These are phyloP conservation scores for Sparassis latifolia DNA, from an alignment of 1,284 basidiomycete genomes.

Conservation along the genomic window DNA sequence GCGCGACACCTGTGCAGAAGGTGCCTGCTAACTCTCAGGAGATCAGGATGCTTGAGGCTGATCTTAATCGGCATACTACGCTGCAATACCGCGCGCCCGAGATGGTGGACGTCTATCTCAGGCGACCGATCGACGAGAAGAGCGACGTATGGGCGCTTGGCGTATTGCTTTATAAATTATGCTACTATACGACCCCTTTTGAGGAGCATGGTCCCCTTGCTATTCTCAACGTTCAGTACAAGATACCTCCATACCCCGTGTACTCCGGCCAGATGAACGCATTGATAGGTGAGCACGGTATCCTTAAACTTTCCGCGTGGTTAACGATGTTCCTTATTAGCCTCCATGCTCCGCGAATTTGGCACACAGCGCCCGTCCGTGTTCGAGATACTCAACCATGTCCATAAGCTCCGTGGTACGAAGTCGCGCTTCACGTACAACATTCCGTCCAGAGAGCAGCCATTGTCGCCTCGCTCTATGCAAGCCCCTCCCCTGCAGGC, in stretches of 20 bases:
- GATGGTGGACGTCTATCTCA: constrained; percentile 90
- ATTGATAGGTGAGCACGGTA: constrained; percentile 71
- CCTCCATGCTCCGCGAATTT: constrained; percentile 84
- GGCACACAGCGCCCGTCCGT: constrained; percentile 76
- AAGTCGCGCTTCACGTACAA: constrained; percentile 72
- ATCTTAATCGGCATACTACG: constrained; percentile 93
- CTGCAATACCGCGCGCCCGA: constrained; percentile 96
- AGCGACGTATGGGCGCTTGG: constrained; percentile 81
- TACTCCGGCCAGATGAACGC: constrained; percentile 86
- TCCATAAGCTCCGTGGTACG: constrained; percentile 80
- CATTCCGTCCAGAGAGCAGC: constrained; percentile 41
- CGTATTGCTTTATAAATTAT: constrained; percentile 76
- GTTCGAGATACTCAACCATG: constrained; percentile 72
- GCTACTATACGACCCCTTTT: constrained; percentile 99
- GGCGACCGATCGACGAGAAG: constrained; percentile 85
- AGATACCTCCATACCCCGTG: constrained; percentile 86
- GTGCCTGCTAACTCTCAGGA: constrained; percentile 75
- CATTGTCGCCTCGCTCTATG: constrained; percentile 28
- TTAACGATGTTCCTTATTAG: constrained; percentile 31
- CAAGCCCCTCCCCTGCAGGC: constrained; percentile 20
- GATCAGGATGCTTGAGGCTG: constrained; percentile 82
- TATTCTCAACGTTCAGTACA: constrained; percentile 95
- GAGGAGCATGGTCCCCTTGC: constrained; percentile 96
- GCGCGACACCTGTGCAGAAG: constrained; percentile 72
- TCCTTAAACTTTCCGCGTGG: neutral